Conservation (phyloP, 805 yeast genomes). For the Schizosaccharomyces cryophilus region DNA sequence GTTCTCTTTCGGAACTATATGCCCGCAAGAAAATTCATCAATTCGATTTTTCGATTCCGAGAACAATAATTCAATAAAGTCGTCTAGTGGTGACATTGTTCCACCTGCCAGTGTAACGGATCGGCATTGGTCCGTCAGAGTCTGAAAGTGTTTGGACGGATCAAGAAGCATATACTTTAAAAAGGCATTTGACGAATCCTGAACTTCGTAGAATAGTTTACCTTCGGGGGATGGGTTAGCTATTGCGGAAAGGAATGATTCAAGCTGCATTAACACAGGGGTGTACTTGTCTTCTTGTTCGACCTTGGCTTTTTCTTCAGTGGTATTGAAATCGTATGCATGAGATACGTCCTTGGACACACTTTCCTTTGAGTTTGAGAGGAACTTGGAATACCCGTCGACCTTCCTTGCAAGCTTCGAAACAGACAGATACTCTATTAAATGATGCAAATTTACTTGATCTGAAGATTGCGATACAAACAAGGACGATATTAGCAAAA, state of each 20-base stretch:
- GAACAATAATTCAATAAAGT: constrained; percentile 38
- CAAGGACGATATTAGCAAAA: constrained; percentile 21
- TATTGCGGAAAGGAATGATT: constrained; percentile 37
- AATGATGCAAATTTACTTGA: constrained; percentile 38
- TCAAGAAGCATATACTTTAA: constrained; percentile 55
- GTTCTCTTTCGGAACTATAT: constrained; percentile 51
- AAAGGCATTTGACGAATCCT: constrained; percentile 8
- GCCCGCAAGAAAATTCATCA: constrained; percentile 48
- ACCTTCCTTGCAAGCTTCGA: constrained; percentile 68
- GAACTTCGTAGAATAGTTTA: constrained; percentile 23
- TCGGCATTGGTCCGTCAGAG: constrained; percentile 35
- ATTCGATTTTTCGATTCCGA: constrained; percentile 28
- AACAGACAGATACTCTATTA: constrained; percentile 35
- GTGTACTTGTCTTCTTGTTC: constrained; percentile 9
- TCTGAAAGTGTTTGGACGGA: constrained; percentile 46
- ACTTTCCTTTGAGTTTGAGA: constrained; percentile 5
- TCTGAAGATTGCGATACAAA: constrained; percentile 19
- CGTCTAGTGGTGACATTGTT: constrained; percentile 70
- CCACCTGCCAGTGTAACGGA: constrained; percentile 79
- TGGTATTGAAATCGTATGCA: too few species aligned
- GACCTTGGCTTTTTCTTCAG: not conserved
- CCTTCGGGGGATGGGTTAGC: constrained; percentile 65
- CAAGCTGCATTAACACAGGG: constrained; percentile 41
- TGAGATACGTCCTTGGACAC: constrained; percentile 4
- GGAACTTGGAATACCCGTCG: constrained; percentile 35